A percentile compares a stretch with the other conserved stretches of the same genome.
Conservation (phyloP, 495 filamentous ascomycete genomes). For the Thermochaetoides thermophila region DNA sequence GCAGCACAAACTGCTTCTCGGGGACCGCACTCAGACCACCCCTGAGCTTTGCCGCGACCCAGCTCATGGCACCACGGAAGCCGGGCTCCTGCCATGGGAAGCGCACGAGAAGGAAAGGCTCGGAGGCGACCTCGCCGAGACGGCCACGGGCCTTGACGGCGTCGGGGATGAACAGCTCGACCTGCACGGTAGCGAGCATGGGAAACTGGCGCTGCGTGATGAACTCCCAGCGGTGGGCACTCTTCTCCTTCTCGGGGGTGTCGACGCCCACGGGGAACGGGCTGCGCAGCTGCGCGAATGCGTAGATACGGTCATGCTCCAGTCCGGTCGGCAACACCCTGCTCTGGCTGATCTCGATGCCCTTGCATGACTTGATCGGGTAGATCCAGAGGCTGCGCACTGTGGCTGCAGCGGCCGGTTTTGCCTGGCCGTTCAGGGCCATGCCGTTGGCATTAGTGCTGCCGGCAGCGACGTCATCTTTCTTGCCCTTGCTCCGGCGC, state of each 20-base stretch:
- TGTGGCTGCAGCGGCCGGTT: too few species aligned
- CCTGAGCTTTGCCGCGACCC: conserved; percentile 28
- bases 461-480: conserved; percentile 6
- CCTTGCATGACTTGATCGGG: conserved; percentile 76
- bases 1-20: conserved; percentile 44
- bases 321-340: conserved; percentile 59
- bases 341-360: conserved; percentile 55
- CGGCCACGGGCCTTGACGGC: conserved; percentile 31
- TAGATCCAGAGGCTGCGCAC: conserved; percentile 78
- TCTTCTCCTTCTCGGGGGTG: conserved; percentile 25
- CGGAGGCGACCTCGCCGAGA: conserved; percentile 28
- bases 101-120: conserved; percentile 41
- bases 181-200: conserved; percentile 52
- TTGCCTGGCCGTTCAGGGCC: conserved; percentile 21
- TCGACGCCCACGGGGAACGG: conserved; percentile 30
- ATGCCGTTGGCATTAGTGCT: conserved; percentile 2
- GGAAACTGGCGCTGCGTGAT: conserved; percentile 68
- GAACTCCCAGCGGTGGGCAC: conserved; percentile 52
- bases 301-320: conserved; percentile 73
- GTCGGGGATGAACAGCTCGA: conserved; percentile 72
- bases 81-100: conserved; percentile 43
- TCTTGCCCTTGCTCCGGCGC: conserved; percentile 10
- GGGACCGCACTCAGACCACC: conserved; percentile 28
- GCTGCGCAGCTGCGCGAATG: conserved; percentile 50
- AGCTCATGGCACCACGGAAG: conserved; percentile 24